phyloP scores from a whole-genome alignment of 2,329 filamentous ascomycete species.

The Nothophoma quercina region DNA sequence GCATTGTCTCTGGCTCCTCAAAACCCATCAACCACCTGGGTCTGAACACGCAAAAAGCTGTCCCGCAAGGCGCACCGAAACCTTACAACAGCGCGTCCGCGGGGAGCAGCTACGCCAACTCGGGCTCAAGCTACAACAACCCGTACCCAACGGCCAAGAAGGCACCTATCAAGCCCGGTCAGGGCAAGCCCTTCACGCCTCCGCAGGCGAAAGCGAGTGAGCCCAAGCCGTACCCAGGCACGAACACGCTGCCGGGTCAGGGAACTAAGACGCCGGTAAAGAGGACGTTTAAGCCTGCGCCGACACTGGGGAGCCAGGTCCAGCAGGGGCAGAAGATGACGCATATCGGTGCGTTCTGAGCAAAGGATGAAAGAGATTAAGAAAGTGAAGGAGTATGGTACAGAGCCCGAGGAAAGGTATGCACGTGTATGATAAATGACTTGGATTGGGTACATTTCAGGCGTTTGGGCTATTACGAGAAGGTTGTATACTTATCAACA shows the following conservation, averaged over 20 bases:
- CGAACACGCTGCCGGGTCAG: conserved; percentile 40
- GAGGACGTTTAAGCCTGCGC: conserved; percentile 36
- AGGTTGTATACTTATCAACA: neutral
- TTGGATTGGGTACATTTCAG: neutral
- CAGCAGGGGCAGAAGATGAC: conserved; percentile 40
- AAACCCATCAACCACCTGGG: conserved; percentile 11
- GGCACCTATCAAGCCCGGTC: conserved; percentile 35
- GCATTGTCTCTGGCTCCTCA: conserved; percentile 11
- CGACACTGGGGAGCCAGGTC: conserved; percentile 33
- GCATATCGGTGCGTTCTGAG: conserved; percentile 33
- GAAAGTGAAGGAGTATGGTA: too few species aligned
- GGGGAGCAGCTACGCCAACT: too few species aligned
- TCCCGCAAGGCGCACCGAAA: conserved; percentile 20
- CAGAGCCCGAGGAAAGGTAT: too few species aligned
- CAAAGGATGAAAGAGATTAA: neutral
- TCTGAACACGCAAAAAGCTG: conserved; percentile 7
- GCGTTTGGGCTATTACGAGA: conserved; percentile 3
- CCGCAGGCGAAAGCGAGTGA: conserved; percentile 19
- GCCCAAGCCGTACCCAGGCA: conserved; percentile 40
- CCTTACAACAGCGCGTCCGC: conserved; percentile 19
- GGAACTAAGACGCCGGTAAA: conserved; percentile 36
- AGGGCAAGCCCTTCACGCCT: conserved; percentile 36
- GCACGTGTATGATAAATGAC: conserved; percentile 2
- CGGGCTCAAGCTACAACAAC: conserved; percentile 17
- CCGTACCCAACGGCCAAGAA: conserved; percentile 32